Conservation (phyloP, 768 basidiomycete genomes). For the Macrolepiota fuliginosa region DNA sequence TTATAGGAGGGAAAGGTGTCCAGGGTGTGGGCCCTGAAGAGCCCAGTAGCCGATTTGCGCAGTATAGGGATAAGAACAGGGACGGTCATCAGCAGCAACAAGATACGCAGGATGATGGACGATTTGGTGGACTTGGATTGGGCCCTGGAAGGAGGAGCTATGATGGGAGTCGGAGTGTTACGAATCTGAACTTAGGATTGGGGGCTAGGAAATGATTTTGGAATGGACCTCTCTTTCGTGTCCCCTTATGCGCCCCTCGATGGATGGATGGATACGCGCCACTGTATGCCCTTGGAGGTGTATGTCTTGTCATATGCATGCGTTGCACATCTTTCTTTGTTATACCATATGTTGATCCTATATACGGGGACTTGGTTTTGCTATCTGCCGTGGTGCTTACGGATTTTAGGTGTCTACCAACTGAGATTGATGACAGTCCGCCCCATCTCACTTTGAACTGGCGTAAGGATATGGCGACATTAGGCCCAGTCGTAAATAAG, state of each 20-base stretch:
- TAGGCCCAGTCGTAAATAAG: too few species aligned
- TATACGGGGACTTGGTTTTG: too few species aligned
- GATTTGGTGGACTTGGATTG: conserved; percentile 26
- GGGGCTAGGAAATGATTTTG: not conserved
- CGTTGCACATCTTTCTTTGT: too few species aligned
- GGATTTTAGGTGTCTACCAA: too few species aligned
- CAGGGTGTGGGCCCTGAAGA: conserved; percentile 11
- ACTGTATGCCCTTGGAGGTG: too few species aligned
- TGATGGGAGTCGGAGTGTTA: conserved; percentile 50
- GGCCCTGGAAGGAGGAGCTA: conserved; percentile 33
- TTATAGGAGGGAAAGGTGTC: conserved; percentile 26
- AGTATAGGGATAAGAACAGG: conserved; percentile 2
- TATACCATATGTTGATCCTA: too few species aligned
- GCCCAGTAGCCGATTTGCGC: not conserved
- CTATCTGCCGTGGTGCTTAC: too few species aligned
- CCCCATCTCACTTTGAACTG: too few species aligned
- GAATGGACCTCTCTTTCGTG: not conserved
- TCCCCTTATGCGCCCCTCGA: not conserved
- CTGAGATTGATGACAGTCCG: too few species aligned
- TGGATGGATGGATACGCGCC: not conserved
- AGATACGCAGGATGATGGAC: conserved; percentile 47
- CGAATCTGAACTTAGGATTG: conserved; percentile 36
- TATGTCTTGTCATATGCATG: too few species aligned
- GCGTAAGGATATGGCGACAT: too few species aligned
- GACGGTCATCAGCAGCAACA: conserved; percentile 10